These are phyloP conservation scores for Verticillium isaacii DNA, from an alignment of 2,329 filamentous ascomycete genomes.

Conservation along the genomic window DNA sequence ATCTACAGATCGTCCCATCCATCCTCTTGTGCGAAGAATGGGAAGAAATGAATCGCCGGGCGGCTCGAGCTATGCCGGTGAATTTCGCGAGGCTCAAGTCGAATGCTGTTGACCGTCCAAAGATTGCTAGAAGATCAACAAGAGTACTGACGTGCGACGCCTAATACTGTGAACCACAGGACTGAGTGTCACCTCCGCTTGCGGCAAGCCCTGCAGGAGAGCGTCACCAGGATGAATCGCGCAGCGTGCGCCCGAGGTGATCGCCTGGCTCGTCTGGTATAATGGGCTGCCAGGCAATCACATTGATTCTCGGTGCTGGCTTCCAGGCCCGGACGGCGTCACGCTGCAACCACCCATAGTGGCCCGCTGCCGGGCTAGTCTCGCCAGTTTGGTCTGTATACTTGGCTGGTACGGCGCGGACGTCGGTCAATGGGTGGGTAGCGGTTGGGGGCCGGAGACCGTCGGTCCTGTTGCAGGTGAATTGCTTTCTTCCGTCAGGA, in stretches of 20 bases:
- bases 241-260: not conserved
- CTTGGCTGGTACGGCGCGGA: not conserved
- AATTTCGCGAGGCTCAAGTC: not conserved
- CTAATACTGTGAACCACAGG: not conserved
- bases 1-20: not conserved
- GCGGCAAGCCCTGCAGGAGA: not conserved
- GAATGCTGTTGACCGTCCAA: not conserved
- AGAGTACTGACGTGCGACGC: not conserved
- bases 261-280: not conserved
- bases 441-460: not conserved
- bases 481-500: not conserved
- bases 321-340: not conserved
- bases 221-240: not conserved
- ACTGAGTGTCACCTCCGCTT: not conserved
- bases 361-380: not conserved
- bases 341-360: not conserved
- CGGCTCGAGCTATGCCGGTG: not conserved
- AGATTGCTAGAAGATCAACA: not conserved
- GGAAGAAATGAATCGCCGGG: not conserved
- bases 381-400: not conserved
- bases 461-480: not conserved
- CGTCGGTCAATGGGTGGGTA: not conserved
- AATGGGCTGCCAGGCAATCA: not conserved
- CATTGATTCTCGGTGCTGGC: not conserved
- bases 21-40: not conserved